Percentiles rank a stretch among this genome's conserved stretches.
phyloP scores from a whole-genome alignment of 495 filamentous ascomycete genomes.

The Penicillium egyptiacum region DNA sequence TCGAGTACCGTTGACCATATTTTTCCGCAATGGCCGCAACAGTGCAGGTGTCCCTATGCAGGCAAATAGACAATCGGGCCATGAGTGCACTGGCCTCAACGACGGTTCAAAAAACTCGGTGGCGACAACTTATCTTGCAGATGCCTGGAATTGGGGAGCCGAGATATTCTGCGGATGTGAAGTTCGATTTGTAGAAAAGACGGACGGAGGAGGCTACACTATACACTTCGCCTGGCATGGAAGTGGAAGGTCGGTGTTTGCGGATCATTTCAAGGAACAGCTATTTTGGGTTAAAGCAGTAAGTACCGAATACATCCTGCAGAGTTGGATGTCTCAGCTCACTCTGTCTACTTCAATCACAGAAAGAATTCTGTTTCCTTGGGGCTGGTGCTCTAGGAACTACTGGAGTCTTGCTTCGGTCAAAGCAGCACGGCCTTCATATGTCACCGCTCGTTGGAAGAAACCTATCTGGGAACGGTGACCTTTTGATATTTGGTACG shows the following conservation, averaged over 20 bases:
- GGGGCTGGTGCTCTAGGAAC: slow-evolving; percentile 49
- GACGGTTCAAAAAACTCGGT: slow-evolving; percentile 67
- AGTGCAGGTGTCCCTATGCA: slow-evolving; percentile 62
- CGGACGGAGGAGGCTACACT: slow-evolving; percentile 53
- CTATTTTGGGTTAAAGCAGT: slow-evolving; percentile 69
- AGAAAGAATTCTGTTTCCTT: slow-evolving; percentile 9
- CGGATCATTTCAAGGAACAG: slow-evolving; percentile 56
- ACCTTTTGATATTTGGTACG: slow-evolving; percentile 62
- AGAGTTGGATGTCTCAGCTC: background rate
- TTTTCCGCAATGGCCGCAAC: slow-evolving; percentile 59
- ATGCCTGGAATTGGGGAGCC: slow-evolving; percentile 74
- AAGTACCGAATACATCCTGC: slow-evolving; percentile 40
- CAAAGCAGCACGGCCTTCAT: slow-evolving; percentile 56
- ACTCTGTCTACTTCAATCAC: background rate
- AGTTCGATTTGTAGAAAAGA: slow-evolving; percentile 62
- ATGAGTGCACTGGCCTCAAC: slow-evolving; percentile 64
- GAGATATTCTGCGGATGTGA: slow-evolving; percentile 74
- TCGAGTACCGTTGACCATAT: slow-evolving; percentile 59
- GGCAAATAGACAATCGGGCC: slow-evolving; percentile 57
- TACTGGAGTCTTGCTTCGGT: slow-evolving; percentile 66
- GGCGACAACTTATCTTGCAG: slow-evolving; percentile 65
- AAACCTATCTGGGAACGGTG: slow-evolving; percentile 68
- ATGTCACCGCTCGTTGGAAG: slow-evolving; percentile 59
- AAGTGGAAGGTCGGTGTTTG: slow-evolving; percentile 56
- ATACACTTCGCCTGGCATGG: slow-evolving; percentile 68